These are phyloP conservation scores for Penicillium sp. DNA, from an alignment of 2,329 filamentous ascomycete species.

Conservation along the genomic window DNA sequence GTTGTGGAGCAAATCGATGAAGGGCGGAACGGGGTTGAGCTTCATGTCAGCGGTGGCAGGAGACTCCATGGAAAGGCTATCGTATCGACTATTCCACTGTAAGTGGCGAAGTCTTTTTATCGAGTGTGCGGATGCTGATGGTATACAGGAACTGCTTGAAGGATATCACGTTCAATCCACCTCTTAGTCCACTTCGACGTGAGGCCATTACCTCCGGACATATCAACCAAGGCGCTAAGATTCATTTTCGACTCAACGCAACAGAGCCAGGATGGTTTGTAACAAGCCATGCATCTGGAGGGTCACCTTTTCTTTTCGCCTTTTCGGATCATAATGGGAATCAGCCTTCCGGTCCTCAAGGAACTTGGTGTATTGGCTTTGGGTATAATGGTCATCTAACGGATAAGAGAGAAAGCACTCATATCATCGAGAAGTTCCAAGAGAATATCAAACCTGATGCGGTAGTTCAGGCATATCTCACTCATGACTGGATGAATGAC, in stretches of 20 bases:
- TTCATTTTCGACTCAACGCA: constrained; percentile 23
- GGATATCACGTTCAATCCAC: constrained; percentile 28
- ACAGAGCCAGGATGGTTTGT: constrained; percentile 14
- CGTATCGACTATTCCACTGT: not conserved
- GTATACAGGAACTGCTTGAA: constrained; percentile 1
- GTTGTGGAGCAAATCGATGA: not conserved
- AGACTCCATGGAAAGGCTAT: not conserved
- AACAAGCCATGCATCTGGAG: not conserved
- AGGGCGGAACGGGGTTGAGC: not conserved
- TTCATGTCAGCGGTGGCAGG: not conserved
- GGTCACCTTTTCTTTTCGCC: constrained; percentile 16
- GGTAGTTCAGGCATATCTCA: not conserved
- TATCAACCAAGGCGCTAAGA: constrained; percentile 31
- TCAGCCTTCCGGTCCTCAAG: not conserved
- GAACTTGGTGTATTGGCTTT: constrained; percentile 23
- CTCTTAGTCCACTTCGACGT: constrained; percentile 22
- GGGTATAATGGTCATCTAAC: constrained; percentile 14
- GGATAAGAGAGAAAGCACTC: constrained; percentile 8
- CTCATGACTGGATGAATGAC: constrained; percentile 9
- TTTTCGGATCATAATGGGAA: constrained; percentile 24
- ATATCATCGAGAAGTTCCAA: constrained; percentile 6
- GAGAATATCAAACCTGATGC: not conserved
- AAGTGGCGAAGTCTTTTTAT: not conserved
- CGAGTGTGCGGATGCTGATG: not conserved
- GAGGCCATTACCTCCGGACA: constrained; percentile 27